Evolutionary conservation across 805 yeast genomes (phyloP), one percentile per base, ranked within the genome.

Genomic region (Metschnikowia kunwiensis): DNA sequence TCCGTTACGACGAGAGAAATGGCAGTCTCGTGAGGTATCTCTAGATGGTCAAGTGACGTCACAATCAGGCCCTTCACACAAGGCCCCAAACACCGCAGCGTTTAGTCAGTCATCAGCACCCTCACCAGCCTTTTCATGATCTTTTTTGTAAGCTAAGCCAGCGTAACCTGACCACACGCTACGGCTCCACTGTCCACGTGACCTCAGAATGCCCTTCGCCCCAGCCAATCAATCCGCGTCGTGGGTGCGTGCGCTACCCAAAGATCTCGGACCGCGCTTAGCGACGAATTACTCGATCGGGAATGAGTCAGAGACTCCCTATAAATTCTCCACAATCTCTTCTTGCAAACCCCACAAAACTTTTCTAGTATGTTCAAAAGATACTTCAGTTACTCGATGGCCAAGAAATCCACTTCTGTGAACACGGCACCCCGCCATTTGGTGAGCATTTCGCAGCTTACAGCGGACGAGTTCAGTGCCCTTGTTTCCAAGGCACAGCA

Each of bases 401-500:
- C 34, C 13, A 34, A 34, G 15, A 27, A 24, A 5, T 15, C 28
- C 23, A 12, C 32, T 2, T 11, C 36, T 2, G 20, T 28, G 5
- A 21, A 7, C 17, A 9, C 38, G 3, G 25, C 43, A 4, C 72
- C 72, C 17, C 77, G 94, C 59, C 97, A 91, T 59, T 70, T 93
- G 55, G 74, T 86, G 15, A 83, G 86, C 18, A 93, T 88, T 51
- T 77, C 84, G 16, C 95, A 88, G 53, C 72, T 93, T 39, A 58
- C 85, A 6, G 74, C 81, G 35, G 63, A 72, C 15, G 98, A 93
- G 61, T 79, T 93, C 43, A 58, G 70, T 21, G 65, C 77, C 6
- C 71, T 93, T 34, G 89, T 93, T 5, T 61, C 72, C 38, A 80
- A 86, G 55, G 97, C 96, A 2, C 72, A 73, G 33, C 48, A 69